Base-by-base conservation (phyloP, 2,329 filamentous ascomycete genomes). In the Pseudopithomyces chartarum region DNA sequence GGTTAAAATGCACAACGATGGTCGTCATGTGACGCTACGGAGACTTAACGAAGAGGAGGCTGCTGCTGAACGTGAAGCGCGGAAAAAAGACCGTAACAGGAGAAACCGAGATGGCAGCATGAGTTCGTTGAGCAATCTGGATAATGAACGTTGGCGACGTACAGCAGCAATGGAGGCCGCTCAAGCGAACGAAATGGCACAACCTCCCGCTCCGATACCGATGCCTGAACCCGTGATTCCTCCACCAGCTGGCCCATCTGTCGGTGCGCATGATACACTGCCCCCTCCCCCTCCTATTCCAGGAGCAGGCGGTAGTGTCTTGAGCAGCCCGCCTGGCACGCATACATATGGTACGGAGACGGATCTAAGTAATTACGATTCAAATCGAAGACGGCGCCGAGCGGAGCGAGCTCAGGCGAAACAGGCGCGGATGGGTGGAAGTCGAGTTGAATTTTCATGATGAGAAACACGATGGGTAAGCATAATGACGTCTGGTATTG, bases 1-100 rank as follows among this genome's bases (percentile, higher is more conserved):
- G 69, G 81, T 88, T 40, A 86, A 87, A 67, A 85, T 87, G 81
- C 85, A 87, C 71, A 82, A 84, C 56, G 85, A 88, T 60, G 85
- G 85, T 22, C 80, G 85, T 7, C 84, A 86, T 64, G 85, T 89
- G 34, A 89, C 86, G 2, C 78, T 89, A 7, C 80, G 85, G 26
- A 78, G 85, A 12, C 75, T 89, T 23, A 85, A 84, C 11, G 84
- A 86, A 64, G 82, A 86, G 73, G 86, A 88, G 76, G 85, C 85
- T 13, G 84, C 83, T 10, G 84, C 84, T 6, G 84, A 84, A 59
- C 82, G 85, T 26, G 82, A 85, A 62, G 81, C 82, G 8, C 76
- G 82, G 58, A 78, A 81, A 46, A 74, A 78, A 58, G 82, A 84
- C 45, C 73, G 81, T 13, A 68, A 77, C 29, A 61, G 66, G 23